These are phyloP conservation scores for Fusarium xylarioides DNA, from an alignment of 2,329 filamentous ascomycete species.

Conservation along the genomic window DNA sequence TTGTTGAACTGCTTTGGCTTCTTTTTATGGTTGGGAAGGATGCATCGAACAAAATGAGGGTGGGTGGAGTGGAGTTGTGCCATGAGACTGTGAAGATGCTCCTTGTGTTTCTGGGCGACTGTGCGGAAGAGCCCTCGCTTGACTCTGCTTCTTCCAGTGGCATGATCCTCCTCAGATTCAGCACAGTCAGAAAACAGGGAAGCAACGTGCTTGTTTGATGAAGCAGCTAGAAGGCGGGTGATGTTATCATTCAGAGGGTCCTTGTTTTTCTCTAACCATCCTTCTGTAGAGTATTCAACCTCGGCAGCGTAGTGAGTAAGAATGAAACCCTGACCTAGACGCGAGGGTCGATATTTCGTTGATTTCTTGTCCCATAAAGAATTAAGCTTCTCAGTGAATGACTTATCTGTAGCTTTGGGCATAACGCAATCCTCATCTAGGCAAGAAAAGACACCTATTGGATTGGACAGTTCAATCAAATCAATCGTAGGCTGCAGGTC, in stretches of 20 bases:
- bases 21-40: conserved; percentile 98
- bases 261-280: conserved; percentile 99
- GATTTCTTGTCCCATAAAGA: conserved; percentile 96
- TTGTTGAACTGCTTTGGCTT: conserved; percentile 91
- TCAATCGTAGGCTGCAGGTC: conserved; percentile 98
- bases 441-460: conserved; percentile 98
- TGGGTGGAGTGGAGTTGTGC: conserved; percentile 92
- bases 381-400: conserved; percentile 98
- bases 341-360: conserved; percentile 87
- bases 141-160: conserved; percentile 77
- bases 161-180: conserved; percentile 78
- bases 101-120: conserved; percentile 95
- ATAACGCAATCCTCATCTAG: conserved; percentile 98
- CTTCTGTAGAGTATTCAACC: conserved; percentile 94
- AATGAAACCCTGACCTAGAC: conserved; percentile 90
- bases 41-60: conserved; percentile 97
- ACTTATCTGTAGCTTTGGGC: conserved; percentile 97
- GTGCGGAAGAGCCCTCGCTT: conserved; percentile 98
- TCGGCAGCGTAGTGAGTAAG: conserved; percentile 98
- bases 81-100: conserved; percentile 98
- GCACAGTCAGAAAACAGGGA: conserved; percentile 88
- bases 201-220: conserved; percentile 83
- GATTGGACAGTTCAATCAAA: conserved; percentile 93
- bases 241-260: conserved; percentile 98
- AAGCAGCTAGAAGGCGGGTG: conserved; percentile 84